Conservation (phyloP, 805 yeast species). For the Lipomyces starkeyi region DNA sequence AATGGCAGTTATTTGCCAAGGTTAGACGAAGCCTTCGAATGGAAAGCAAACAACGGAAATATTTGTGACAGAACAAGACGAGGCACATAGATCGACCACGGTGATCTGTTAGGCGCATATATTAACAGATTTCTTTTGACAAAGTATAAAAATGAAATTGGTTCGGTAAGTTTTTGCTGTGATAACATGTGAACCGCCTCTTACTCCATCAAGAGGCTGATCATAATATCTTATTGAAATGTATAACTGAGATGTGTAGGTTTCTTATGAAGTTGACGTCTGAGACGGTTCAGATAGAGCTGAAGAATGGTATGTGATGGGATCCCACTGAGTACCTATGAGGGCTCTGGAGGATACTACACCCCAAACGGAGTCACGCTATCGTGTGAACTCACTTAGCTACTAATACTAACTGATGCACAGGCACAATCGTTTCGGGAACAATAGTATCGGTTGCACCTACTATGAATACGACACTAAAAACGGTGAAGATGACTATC, state of each 20-base stretch:
- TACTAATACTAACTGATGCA: neutral
- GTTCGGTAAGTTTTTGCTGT: slow-evolving; percentile 52
- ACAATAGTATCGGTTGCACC: slow-evolving; percentile 85
- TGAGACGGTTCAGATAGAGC: slow-evolving; percentile 87
- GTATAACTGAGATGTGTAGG: slow-evolving; percentile 38
- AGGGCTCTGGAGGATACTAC: neutral
- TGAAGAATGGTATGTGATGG: slow-evolving; percentile 71
- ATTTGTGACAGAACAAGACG: neutral
- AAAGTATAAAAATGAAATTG: slow-evolving; percentile 57
- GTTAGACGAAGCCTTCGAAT: neutral
- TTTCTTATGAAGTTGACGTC: slow-evolving; percentile 84
- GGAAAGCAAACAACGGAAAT: neutral
- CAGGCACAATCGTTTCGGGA: slow-evolving; percentile 74
- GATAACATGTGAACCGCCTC: neutral
- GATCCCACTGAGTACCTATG: neutral
- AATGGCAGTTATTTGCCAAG: neutral
- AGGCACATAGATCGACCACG: slow-evolving; percentile 6
- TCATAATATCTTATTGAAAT: neutral
- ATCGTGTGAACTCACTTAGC: neutral
- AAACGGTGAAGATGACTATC: slow-evolving; percentile 79
- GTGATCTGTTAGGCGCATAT: neutral
- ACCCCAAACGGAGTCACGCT: neutral
- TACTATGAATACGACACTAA: slow-evolving; percentile 83
- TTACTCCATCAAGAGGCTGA: neutral
- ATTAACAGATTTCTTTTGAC: neutral